A percentile compares a stretch with the other conserved stretches of the same genome.
Evolutionary conservation across 2,329 filamentous ascomycete genomes (phyloP).

Genomic region (Cladobotryum protrusum): DNA sequence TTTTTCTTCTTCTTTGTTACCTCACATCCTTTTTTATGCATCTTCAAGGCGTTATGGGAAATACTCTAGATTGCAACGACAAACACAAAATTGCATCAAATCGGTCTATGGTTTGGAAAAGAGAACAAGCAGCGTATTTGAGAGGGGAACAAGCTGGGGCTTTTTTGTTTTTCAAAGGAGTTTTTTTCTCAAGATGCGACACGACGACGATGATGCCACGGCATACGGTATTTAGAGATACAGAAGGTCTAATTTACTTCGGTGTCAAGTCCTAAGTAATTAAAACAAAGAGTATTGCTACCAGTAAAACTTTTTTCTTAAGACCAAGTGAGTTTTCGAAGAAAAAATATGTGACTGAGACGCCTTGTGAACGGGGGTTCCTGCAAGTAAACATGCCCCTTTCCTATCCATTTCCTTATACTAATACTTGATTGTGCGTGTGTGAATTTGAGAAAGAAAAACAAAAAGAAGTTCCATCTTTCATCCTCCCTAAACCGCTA

Average conservation of each 20-base stretch:
- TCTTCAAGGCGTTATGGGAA: background rate
- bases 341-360: too few species aligned
- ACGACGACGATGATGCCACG: slow-evolving; percentile 6
- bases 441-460: background rate
- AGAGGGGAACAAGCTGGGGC: background rate
- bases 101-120: too few species aligned
- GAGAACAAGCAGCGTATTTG: background rate
- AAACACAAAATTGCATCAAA: background rate
- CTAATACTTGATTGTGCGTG: background rate
- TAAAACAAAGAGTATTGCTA: background rate
- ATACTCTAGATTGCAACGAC: background rate
- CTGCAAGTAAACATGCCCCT: too few species aligned
- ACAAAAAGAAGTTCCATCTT: background rate
- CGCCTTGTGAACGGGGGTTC: too few species aligned
- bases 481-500: background rate
- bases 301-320: too few species aligned
- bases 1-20: background rate
- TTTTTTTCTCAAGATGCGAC: too few species aligned
- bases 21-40: background rate
- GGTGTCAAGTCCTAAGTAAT: background rate
- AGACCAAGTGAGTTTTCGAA: too few species aligned
- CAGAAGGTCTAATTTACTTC: background rate
- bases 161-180: too few species aligned
- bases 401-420: background rate
- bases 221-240: slow-evolving; percentile 9